Evolutionary conservation across 148 eudicot species (phyloP).

Genomic region (Rhododendron molle): DNA sequence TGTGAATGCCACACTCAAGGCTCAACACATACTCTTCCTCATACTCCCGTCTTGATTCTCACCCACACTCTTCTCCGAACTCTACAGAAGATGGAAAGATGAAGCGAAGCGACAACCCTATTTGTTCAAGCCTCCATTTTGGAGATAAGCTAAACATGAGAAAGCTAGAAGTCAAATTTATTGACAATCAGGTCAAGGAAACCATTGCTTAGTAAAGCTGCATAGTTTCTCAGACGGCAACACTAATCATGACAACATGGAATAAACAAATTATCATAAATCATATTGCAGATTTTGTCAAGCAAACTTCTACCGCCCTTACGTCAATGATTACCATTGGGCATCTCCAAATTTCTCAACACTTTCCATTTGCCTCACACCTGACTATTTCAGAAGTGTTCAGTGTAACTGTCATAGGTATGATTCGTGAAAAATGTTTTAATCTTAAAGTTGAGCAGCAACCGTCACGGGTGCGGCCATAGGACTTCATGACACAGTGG

Average conservation of each 20-base stretch:
- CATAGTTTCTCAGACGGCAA: background rate
- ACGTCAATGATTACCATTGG: background rate
- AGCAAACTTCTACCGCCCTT: background rate
- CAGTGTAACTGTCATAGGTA: background rate
- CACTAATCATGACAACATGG: background rate
- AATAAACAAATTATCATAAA: background rate
- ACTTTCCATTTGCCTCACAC: background rate
- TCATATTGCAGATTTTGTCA: background rate
- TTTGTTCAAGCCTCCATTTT: background rate
- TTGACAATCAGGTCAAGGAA: background rate
- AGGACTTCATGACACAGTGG: background rate
- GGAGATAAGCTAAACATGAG: background rate
- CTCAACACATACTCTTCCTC: background rate
- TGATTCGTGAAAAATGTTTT: background rate
- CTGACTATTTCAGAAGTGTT: background rate
- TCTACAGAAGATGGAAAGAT: background rate
- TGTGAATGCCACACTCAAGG: background rate
- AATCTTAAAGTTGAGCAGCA: background rate
- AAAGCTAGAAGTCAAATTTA: background rate
- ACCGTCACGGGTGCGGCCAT: background rate
- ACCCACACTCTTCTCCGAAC: background rate
- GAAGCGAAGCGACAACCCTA: background rate
- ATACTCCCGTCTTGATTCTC: background rate
- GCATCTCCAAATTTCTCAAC: background rate
- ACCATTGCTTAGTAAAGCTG: background rate